phyloP scores from a whole-genome alignment of 2,329 filamentous ascomycete species.

The Chaetomiaceae sp. region DNA sequence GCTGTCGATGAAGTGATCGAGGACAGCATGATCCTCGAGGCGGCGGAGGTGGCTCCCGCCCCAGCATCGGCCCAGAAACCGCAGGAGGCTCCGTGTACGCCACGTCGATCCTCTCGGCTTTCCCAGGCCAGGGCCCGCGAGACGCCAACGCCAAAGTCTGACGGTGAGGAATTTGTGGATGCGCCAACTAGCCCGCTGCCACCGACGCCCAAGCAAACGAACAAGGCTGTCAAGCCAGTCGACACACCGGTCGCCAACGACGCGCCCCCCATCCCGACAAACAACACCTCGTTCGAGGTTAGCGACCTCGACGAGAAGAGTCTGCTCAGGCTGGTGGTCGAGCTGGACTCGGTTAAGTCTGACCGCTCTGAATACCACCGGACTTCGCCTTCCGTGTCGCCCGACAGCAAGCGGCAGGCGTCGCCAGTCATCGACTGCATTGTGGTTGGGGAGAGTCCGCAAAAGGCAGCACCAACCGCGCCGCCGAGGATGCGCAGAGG shows the following conservation, averaged over 20 bases:
- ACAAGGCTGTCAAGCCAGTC: slow-evolving; percentile 22
- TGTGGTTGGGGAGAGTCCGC: slow-evolving; percentile 28
- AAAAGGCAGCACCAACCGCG: slow-evolving; percentile 12
- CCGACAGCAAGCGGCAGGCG: slow-evolving; percentile 25
- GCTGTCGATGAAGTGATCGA: slow-evolving; percentile 22
- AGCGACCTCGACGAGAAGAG: slow-evolving; percentile 46
- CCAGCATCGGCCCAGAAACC: background rate
- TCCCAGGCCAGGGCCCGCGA: slow-evolving; percentile 28
- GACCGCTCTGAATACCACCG: slow-evolving; percentile 27
- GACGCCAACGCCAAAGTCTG: slow-evolving; percentile 37
- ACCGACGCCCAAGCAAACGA: slow-evolving; percentile 28
- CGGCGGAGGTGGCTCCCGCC: background rate
- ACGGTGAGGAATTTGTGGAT: slow-evolving; percentile 47
- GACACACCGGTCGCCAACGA: background rate
- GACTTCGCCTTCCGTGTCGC: slow-evolving; percentile 27
- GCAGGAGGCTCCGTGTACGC: slow-evolving; percentile 20
- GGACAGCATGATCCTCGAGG: slow-evolving; percentile 21
- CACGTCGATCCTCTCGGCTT: slow-evolving; percentile 18
- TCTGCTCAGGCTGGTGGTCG: slow-evolving; percentile 46
- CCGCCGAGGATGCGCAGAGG: slow-evolving; percentile 19
- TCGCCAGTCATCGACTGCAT: slow-evolving; percentile 31
- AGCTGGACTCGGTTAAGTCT: slow-evolving; percentile 43
- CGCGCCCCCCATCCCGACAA: background rate
- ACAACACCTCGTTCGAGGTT: slow-evolving; percentile 36
- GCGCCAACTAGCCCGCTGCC: slow-evolving; percentile 42